Conservation (phyloP, 2,329 filamentous ascomycete genomes). For the Alternaria angustiovoidea region DNA sequence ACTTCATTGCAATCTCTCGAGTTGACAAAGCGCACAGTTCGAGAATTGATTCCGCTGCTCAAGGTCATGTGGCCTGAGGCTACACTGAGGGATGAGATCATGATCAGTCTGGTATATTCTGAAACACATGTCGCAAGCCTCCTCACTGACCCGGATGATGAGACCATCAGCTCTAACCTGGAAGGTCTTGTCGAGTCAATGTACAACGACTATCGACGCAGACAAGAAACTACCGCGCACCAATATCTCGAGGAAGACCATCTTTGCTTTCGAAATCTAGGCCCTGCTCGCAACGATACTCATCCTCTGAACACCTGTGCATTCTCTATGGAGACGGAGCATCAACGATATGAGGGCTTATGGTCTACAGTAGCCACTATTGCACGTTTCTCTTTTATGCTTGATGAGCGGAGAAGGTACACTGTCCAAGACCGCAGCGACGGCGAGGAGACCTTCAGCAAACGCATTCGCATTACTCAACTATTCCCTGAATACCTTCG, state of each 20-base stretch:
- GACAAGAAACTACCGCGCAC: slow-evolving; percentile 62
- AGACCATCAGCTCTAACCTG: slow-evolving; percentile 53
- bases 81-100: slow-evolving; percentile 75
- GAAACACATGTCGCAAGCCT: slow-evolving; percentile 52
- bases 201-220: slow-evolving; percentile 78
- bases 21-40: slow-evolving; percentile 67
- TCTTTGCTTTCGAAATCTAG: slow-evolving; percentile 61
- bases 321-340: slow-evolving; percentile 46
- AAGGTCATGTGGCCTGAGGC: slow-evolving; percentile 73
- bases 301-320: slow-evolving; percentile 41
- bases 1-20: slow-evolving; percentile 73
- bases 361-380: slow-evolving; percentile 53
- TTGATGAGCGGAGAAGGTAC: slow-evolving; percentile 39
- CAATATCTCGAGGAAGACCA: slow-evolving; percentile 76
- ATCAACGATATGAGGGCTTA: slow-evolving; percentile 38
- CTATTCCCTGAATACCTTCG: slow-evolving; percentile 53
- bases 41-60: slow-evolving; percentile 73
- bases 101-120: slow-evolving; percentile 74
- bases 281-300: slow-evolving; percentile 36
- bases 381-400: slow-evolving; percentile 48
- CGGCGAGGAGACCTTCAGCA: slow-evolving; percentile 36
- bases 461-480: slow-evolving; percentile 50
- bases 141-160: slow-evolving; percentile 35
- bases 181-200: slow-evolving; percentile 74
- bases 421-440: slow-evolving; percentile 27